Percentiles rank a stretch among this genome's conserved stretches.
phyloP scores from a whole-genome alignment of 495 filamentous ascomycete genomes.

The Apodospora peruviana region DNA sequence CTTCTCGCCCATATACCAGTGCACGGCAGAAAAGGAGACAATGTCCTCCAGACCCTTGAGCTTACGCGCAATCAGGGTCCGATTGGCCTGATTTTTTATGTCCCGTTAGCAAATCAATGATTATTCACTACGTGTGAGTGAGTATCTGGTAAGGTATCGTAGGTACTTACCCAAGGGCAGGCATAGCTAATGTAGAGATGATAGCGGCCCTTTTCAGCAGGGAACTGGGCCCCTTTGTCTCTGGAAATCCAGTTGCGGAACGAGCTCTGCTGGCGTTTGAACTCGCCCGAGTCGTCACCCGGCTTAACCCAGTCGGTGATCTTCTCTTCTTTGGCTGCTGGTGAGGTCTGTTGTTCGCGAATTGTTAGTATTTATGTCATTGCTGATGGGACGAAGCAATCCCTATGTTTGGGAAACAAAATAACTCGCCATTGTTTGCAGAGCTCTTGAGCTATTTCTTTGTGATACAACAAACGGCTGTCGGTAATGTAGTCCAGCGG shows the following conservation, averaged over 20 bases:
- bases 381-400: too few relatives aligned
- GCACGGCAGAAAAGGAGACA: conserved; percentile 63
- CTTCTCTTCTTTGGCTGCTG: conserved; percentile 25
- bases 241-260: conserved; percentile 69
- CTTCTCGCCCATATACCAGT: conserved; percentile 57
- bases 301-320: conserved; percentile 83
- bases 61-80: conserved; percentile 67
- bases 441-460: too few relatives aligned
- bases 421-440: too few relatives aligned
- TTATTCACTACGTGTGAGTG: not conserved
- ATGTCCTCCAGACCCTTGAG: conserved; percentile 74
- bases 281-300: conserved; percentile 74
- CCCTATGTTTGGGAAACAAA: too few relatives aligned
- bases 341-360: too few relatives aligned
- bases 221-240: conserved; percentile 55
- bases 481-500: too few relatives aligned
- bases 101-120: not conserved
- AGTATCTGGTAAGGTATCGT: too few relatives aligned
- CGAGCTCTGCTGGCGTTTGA: conserved; percentile 69
- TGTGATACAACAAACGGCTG: too few relatives aligned
- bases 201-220: conserved; percentile 69
- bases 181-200: conserved; percentile 71
- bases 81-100: conserved; percentile 48
- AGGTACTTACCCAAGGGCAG: conserved; percentile 65
- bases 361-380: too few relatives aligned